Conservation (phyloP, 2,329 filamentous ascomycete species). For the Leptographium galeiforme region DNA sequence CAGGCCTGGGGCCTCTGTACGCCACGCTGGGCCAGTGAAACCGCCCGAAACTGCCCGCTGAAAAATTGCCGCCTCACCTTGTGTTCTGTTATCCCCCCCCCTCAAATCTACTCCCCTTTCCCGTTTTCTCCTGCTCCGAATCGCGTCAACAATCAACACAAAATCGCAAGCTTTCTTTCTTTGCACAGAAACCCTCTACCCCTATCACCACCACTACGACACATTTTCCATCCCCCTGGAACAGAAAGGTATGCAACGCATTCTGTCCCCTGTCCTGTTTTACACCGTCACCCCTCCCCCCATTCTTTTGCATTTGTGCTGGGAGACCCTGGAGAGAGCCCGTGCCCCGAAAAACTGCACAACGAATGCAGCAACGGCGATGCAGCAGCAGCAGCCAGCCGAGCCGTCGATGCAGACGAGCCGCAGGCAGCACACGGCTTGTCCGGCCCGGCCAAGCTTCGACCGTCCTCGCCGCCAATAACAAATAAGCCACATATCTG, state of each 20-base stretch:
- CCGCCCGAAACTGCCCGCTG: conserved; percentile 3
- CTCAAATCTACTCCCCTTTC: conserved; percentile 4
- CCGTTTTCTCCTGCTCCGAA: background rate
- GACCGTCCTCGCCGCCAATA: background rate
- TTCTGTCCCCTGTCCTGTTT: background rate
- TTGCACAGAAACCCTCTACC: background rate
- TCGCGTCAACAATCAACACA: conserved; percentile 3
- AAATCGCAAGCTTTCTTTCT: background rate
- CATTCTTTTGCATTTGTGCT: too few species aligned
- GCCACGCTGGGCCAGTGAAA: conserved; percentile 1
- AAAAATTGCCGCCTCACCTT: conserved; percentile 4
- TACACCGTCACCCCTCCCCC: background rate
- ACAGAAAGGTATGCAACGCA: background rate
- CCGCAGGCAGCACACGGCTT: background rate
- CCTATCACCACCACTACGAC: background rate
- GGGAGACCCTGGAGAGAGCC: too few species aligned
- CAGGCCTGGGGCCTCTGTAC: background rate
- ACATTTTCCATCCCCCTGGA: background rate
- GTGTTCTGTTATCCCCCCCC: background rate
- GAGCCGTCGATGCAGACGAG: background rate
- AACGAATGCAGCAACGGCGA: too few species aligned
- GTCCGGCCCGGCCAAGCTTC: background rate
- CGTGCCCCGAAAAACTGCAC: too few species aligned
- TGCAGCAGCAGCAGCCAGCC: background rate
- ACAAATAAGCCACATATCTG: background rate